phyloP scores from a whole-genome alignment of 148 eudicot species.

The Heliamphora exappendiculata region DNA sequence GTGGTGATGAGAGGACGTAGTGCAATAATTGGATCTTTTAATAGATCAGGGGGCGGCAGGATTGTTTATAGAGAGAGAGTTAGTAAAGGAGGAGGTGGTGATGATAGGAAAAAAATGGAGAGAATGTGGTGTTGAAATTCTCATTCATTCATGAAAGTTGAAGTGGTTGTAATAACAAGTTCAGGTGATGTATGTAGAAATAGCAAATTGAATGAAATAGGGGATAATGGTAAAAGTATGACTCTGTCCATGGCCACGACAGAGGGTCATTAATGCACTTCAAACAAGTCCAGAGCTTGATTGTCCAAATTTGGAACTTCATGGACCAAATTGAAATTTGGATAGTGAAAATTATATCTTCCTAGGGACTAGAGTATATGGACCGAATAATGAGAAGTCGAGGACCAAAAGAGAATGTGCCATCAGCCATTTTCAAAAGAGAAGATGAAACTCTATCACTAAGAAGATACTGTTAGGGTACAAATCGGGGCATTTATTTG shows the following conservation, averaged over 20 bases:
- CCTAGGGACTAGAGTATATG: background rate
- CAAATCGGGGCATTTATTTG: background rate
- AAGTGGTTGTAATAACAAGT: background rate
- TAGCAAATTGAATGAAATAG: background rate
- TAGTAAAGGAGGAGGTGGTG: no score
- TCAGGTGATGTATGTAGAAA: background rate
- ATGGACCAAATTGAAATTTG: background rate
- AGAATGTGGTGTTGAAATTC: background rate
- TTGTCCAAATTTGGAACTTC: background rate
- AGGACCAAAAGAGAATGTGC: background rate
- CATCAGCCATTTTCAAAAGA: background rate
- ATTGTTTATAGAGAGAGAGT: no score
- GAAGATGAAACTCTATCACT: background rate
- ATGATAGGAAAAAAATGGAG: no score
- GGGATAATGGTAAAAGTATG: background rate
- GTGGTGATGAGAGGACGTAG: no score
- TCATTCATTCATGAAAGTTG: background rate
- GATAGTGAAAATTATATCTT: background rate
- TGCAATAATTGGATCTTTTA: no score
- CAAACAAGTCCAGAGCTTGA: background rate
- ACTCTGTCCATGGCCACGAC: background rate
- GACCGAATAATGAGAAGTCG: background rate
- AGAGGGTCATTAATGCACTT: background rate
- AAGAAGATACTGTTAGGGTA: background rate
- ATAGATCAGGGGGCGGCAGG: no score